Conservation (phyloP, 805 yeast species). For the Pichia californica region DNA sequence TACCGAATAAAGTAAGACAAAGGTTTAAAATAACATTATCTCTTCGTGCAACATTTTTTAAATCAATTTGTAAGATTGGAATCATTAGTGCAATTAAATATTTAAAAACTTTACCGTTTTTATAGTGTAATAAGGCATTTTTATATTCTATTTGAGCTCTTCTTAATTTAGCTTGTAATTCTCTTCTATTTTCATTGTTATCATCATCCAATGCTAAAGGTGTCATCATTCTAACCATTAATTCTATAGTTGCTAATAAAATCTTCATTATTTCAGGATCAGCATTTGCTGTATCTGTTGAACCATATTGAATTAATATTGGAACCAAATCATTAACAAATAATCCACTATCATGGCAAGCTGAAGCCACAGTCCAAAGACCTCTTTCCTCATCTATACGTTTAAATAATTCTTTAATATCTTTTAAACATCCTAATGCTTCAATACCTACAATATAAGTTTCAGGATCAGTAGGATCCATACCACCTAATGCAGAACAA, state of each 20-base stretch:
- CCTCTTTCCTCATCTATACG: constrained; percentile 70
- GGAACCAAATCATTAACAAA: constrained; percentile 67
- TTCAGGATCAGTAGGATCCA: constrained; percentile 48
- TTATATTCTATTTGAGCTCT: constrained; percentile 69
- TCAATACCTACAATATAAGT: constrained; percentile 80
- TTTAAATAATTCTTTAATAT: constrained; percentile 81
- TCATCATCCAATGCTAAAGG: constrained; percentile 58
- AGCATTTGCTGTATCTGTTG: constrained; percentile 27
- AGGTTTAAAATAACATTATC: constrained; percentile 71
- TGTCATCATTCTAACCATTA: constrained; percentile 81
- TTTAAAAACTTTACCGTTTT: constrained; percentile 56
- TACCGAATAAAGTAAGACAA: constrained; percentile 68
- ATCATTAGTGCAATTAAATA: constrained; percentile 66
- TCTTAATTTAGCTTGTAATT: constrained; percentile 55
- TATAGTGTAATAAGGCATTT: constrained; percentile 50
- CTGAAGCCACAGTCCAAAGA: constrained; percentile 77
- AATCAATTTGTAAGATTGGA: constrained; percentile 48
- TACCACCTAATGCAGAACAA: constrained; percentile 88
- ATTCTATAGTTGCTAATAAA: constrained; percentile 66
- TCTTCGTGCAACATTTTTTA: constrained; percentile 53
- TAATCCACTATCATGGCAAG: constrained; percentile 74
- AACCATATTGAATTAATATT: constrained; percentile 51
- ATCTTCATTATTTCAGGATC: constrained; percentile 32
- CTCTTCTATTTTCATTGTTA: constrained; percentile 53
- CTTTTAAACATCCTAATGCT: constrained; percentile 79